Conservation (phyloP, 163 green algal species). For the Coccomyxa subellipsoidea region DNA sequence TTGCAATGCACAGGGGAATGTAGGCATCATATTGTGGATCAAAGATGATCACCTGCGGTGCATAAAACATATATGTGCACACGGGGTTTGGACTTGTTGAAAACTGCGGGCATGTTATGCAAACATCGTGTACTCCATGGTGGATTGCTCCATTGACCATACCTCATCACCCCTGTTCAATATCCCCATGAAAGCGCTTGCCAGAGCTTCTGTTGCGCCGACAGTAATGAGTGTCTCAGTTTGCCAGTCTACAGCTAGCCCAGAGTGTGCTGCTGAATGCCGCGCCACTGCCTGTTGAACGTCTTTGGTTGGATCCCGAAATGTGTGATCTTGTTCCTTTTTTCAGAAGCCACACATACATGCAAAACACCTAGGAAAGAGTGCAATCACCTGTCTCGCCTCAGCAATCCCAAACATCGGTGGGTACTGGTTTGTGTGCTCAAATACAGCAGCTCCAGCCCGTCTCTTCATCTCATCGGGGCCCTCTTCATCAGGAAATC, state of each 20-base stretch:
- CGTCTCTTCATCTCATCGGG: constrained; percentile 30
- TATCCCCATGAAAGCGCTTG: constrained; percentile 69
- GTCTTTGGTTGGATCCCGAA: neutral
- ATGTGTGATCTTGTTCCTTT: neutral
- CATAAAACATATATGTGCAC: no score
- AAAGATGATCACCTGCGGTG: constrained; percentile 70
- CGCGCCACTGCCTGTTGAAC: constrained; percentile 60
- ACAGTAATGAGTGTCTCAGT: constrained; percentile 72
- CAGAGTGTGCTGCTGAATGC: constrained; percentile 52
- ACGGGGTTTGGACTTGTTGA: no score
- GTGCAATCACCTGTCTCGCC: constrained; percentile 34
- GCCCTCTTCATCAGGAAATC: constrained; percentile 68
- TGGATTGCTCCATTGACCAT: no score
- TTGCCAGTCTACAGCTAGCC: constrained; percentile 60
- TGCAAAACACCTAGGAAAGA: neutral
- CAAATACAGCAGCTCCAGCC: neutral
- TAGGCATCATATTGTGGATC: constrained; percentile 77
- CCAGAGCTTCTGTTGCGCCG: constrained; percentile 82
- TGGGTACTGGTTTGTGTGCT: constrained; percentile 59
- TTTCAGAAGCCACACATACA: neutral
- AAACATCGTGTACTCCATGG: no score
- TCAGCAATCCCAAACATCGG: constrained; percentile 58
- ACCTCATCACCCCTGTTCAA: constrained; percentile 81
- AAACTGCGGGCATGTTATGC: no score
- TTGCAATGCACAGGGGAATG: constrained; percentile 38